These are phyloP conservation scores for Lecanosticta acicola DNA, from an alignment of 2,329 filamentous ascomycete genomes.

Conservation along the genomic window DNA sequence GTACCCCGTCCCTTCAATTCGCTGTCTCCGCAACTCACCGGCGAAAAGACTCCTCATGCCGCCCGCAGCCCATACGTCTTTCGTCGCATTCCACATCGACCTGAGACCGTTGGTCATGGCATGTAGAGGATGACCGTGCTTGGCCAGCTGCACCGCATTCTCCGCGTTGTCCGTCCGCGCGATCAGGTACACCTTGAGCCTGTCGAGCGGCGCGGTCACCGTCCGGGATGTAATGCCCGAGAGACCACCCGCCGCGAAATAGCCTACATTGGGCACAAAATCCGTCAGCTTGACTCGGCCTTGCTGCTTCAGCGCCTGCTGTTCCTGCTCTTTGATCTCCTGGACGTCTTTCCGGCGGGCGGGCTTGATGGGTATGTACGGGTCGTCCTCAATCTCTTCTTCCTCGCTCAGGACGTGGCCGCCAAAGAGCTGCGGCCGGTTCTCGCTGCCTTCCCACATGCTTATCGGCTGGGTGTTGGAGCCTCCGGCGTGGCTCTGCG, in stretches of 20 bases:
- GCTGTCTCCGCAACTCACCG: constrained; percentile 52
- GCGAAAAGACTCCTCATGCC: constrained; percentile 88
- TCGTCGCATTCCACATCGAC: constrained; percentile 67
- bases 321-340: not conserved
- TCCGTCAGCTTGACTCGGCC: constrained; percentile 47
- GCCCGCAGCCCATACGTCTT: constrained; percentile 77
- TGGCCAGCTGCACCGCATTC: constrained; percentile 60
- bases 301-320: constrained; percentile 7
- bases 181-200: constrained; percentile 94
- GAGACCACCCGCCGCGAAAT: constrained; percentile 91
- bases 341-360: constrained; percentile 29
- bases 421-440: constrained; percentile 15
- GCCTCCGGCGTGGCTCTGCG: constrained; percentile 16
- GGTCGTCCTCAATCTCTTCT: constrained; percentile 24
- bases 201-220: constrained; percentile 90
- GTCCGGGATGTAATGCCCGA: constrained; percentile 93
- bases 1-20: not conserved
- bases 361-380: constrained; percentile 32
- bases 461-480: constrained; percentile 14
- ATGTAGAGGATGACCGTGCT: constrained; percentile 60
- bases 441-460: constrained; percentile 21
- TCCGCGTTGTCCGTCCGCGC: constrained; percentile 68
- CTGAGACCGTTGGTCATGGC: constrained; percentile 61
- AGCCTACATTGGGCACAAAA: constrained; percentile 80
- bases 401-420: constrained; percentile 8